Conservation (phyloP, 805 yeast genomes). For the Grigorovia transvaalensis region DNA sequence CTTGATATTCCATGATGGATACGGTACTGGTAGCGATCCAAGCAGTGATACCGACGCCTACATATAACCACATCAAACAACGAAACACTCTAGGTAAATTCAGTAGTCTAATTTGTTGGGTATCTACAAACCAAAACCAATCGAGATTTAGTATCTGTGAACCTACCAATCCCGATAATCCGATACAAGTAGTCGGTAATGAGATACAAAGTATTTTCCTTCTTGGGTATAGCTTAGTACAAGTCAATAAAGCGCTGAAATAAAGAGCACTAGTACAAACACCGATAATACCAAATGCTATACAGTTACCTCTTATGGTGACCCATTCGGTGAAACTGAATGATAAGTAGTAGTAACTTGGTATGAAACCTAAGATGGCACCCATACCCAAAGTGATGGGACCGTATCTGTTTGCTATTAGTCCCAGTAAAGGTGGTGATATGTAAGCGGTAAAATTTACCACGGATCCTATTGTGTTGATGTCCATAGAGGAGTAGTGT, state of each 20-base stretch:
- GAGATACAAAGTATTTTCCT: conserved; percentile 74
- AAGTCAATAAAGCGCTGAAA: conserved; percentile 61
- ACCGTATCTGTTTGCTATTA: conserved; percentile 76
- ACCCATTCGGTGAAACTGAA: conserved; percentile 27
- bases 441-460: conserved; percentile 76
- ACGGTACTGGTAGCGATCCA: conserved; percentile 59
- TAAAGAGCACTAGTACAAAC: conserved; percentile 64
- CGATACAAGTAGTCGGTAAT: conserved; percentile 81
- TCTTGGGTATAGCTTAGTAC: conserved; percentile 77
- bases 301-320: conserved; percentile 7
- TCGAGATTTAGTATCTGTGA: conserved; percentile 46
- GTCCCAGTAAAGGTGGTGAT: conserved; percentile 73
- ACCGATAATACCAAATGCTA: conserved; percentile 40
- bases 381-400: conserved; percentile 60
- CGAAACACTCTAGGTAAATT: conserved; percentile 44
- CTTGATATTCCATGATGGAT: conserved; percentile 38
- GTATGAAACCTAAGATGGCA: conserved; percentile 50
- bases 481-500: conserved; percentile 52
- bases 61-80: conserved; percentile 43
- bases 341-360: conserved; percentile 50
- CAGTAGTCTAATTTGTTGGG: conserved; percentile 20
- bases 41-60: conserved; percentile 46
- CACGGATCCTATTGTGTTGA: conserved; percentile 64
- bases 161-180: conserved; percentile 67
- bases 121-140: conserved; percentile 27